These are phyloP conservation scores for Candida albicans DNA, from an alignment of 1,139 yeast species.

Conservation along the genomic window DNA sequence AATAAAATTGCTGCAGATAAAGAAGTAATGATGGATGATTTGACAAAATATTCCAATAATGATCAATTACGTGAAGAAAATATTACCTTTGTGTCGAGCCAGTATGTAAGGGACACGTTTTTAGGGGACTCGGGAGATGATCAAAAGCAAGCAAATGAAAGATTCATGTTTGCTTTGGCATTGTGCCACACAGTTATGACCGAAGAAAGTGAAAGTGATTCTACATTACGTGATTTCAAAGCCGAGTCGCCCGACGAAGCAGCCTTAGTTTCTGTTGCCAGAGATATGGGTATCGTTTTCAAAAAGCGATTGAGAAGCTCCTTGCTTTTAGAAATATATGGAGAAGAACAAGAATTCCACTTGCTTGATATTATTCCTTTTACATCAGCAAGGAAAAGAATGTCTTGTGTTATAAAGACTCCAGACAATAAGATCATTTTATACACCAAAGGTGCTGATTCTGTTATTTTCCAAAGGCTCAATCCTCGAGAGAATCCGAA, in stretches of 20 bases:
- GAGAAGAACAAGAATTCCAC: constrained; percentile 68
- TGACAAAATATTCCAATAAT: constrained; percentile 50
- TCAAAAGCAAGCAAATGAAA: constrained; percentile 67
- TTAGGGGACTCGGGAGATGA: constrained; percentile 27
- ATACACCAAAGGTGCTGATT: constrained; percentile 83
- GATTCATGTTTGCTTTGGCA: constrained; percentile 85
- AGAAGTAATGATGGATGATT: constrained; percentile 58
- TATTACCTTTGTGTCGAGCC: constrained; percentile 78
- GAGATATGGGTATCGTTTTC: constrained; percentile 88
- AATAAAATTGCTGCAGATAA: constrained; percentile 63
- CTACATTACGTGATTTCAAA: constrained; percentile 57
- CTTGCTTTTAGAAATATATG: constrained; percentile 70
- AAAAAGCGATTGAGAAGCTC: constrained; percentile 73
- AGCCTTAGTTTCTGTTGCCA: constrained; percentile 89
- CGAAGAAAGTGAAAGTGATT: constrained; percentile 59
- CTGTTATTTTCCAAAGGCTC: constrained; percentile 78
- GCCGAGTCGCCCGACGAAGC: constrained; percentile 99
- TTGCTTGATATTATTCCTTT: constrained; percentile 79
- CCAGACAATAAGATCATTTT: constrained; percentile 56
- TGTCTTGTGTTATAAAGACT: constrained; percentile 52
- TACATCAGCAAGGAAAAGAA: constrained; percentile 85
- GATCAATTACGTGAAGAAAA: constrained; percentile 63
- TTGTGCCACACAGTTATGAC: constrained; percentile 91
- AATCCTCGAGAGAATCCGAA: constrained; percentile 35
- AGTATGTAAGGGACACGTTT: constrained; percentile 42